Conservation (phyloP, 331 rosid genomes). For the Rhamnella rubrinervis region DNA sequence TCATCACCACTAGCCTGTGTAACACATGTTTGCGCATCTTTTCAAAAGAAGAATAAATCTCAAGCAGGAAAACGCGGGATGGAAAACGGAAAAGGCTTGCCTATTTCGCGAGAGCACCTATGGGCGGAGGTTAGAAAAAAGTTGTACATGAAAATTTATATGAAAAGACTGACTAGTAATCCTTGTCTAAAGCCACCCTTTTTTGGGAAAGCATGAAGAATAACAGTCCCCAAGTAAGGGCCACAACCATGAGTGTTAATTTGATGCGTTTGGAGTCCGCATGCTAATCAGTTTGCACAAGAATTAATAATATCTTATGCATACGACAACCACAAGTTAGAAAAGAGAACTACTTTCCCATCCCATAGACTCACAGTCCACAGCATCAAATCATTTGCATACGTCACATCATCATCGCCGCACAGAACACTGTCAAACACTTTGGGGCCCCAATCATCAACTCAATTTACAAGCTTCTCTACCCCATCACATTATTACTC, state of each 20-base stretch:
- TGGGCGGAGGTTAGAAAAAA: no score
- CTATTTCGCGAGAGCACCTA: no score
- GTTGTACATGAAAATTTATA: no score
- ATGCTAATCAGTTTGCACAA: constrained; percentile 44
- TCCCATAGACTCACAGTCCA: constrained; percentile 21
- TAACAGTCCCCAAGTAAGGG: constrained; percentile 33
- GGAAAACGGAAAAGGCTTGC: no score
- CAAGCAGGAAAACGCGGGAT: no score
- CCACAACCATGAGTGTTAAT: constrained; percentile 10
- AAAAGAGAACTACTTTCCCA: constrained; percentile 20
- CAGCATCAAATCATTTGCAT: constrained; percentile 48
- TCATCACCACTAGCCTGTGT: no score
- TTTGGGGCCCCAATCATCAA: constrained; percentile 44
- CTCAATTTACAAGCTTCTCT: constrained; percentile 14
- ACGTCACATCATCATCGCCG: constrained; percentile 41
- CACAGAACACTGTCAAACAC: constrained; percentile 33
- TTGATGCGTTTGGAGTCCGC: constrained; percentile 47
- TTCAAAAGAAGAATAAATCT: no score
- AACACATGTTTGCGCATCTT: no score
- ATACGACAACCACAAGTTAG: constrained; percentile 21
- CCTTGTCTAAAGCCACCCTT: constrained; percentile 18
- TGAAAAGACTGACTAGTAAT: no score
- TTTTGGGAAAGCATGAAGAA: constrained; percentile 49
- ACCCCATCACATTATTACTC: constrained; percentile 28
- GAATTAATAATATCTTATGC: constrained; percentile 1